phyloP scores from a whole-genome alignment of 208 protist species.

The Perkinsela sp. region DNA sequence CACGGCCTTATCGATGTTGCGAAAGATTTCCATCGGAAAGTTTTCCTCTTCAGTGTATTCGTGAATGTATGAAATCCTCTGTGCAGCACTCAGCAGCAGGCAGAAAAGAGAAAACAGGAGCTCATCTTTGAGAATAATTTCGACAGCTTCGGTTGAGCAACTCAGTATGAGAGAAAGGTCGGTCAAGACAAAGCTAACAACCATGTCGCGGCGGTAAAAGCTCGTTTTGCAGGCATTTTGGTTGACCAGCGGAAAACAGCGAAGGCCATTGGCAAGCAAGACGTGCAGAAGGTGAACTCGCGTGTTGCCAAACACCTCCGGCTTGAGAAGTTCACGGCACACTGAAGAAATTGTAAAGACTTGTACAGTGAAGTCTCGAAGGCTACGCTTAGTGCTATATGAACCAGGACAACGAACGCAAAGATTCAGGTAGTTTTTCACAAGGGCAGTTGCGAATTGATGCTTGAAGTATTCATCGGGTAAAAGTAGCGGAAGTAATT shows the following conservation, averaged over 20 bases:
- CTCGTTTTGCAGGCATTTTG: background rate
- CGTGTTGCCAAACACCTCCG: background rate
- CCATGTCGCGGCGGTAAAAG: background rate
- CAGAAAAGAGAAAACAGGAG: background rate
- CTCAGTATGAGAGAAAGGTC: background rate
- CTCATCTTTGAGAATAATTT: background rate
- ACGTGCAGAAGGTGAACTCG: background rate
- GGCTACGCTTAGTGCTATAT: too few species aligned
- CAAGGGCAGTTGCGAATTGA: background rate
- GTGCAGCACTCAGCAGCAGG: background rate
- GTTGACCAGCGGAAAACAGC: background rate
- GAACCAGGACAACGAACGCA: too few species aligned
- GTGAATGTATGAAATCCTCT: background rate
- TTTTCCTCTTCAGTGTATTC: background rate
- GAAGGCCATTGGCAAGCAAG: background rate
- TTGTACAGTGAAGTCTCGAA: background rate
- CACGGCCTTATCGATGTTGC: background rate
- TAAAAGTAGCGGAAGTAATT: background rate
- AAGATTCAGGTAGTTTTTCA: background rate
- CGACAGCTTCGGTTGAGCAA: background rate
- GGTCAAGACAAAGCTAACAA: background rate
- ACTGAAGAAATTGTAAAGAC: background rate
- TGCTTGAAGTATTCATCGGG: background rate
- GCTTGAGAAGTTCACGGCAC: background rate
- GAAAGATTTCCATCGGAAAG: background rate